Evolutionary conservation across 2,329 filamentous ascomycete species (phyloP), one percentile per base, ranked within the genome.

Genomic region (Beauveria caledonica): DNA sequence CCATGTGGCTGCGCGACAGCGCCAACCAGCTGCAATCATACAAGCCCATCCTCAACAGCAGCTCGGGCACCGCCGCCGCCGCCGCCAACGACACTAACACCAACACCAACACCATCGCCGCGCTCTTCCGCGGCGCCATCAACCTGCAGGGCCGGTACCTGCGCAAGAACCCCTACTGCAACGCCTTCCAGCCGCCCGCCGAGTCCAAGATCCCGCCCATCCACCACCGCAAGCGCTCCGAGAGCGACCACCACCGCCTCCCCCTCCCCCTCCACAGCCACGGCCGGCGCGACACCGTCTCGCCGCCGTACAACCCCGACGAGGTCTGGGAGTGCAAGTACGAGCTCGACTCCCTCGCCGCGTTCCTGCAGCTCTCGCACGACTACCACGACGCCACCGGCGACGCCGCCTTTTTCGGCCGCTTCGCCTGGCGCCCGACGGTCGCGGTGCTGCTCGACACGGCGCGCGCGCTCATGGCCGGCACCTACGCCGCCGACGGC

Each of bases 291-390:
- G 88, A 90, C 71, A 67, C 73, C 68, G 74, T 78, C 74, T 84
- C 63, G 77, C 89, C 91, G 0, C 74, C 79, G 29, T 87, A 89
- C 27, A 89, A 88, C 67, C 79, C 81, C 1, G 78, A 78, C 2
- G 80, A 86, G 42, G 92, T 96, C 0, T 97, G 94, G 69, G 93
- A 97, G 73, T 97, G 93, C 81, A 97, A 97, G 73, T 97, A 94
- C 73, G 93, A 97, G 75, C 85, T 97, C 50, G 92, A 97, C 76
- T 93, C 89, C 11, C 81, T 97, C 1, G 91, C 92, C 0, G 86
- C 91, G 33, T 97, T 97, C 72, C 79, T 97, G 8, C 85, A 90
- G 46, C 79, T 97, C 5, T 86, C 85, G 1, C 89, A 90, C 64
- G 85, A 94, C 68, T 97, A 96, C 76, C 84, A 89, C 74, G 79